Evolutionary conservation across 345 rosid species (phyloP), one percentile per base, ranked within the genome.

Genomic region (Clausena lansium): DNA sequence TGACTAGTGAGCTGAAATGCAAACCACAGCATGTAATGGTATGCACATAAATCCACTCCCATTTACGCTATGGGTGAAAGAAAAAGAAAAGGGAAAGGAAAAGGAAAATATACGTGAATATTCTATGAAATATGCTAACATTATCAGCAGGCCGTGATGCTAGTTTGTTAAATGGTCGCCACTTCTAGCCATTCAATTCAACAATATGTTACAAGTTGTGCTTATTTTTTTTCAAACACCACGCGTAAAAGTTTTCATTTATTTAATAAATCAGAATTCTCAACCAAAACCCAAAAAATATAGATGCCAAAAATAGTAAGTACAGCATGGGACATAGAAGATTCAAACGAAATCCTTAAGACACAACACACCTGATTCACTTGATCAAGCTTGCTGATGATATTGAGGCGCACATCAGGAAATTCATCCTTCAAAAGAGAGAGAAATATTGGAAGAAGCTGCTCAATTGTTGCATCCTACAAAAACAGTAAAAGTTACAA

Each of bases 311-410:
- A 61, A 62, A 54, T 30, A 63, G 25, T 27, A 41, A 32, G 59
- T 22, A 62, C 54, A 60, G 13, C 41, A 39, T 22, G 15, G 7
- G 6, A 62, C 27, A 50, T 50, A 74, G 60, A 41, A 28, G 78
- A 38, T 59, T 25, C 33, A 41, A 17, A 61, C 17, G 75, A 80
- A 77, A 28, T 68, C 47, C 27, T 67, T 25, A 59, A 45, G 19
- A 32, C 9, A 20, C 11, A 28, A 73, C 90, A 75, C 78, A 95
- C 99, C 99, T 93, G 98, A 73, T 95, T 93, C 77, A 95, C 99
- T 92, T 95, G 93, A 86, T 95, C 99, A 62, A 92, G 98, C 90
- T 95, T 95, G 96, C 99, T 92, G 78, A 95, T 95, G 36, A 95
- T 93, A 82, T 93, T 95, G 70, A 95, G 90, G 33, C 99, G 94